Evolutionary conservation across 1,139 yeast species (phyloP), one percentile per base, ranked within the genome.

Genomic region (Hemisphaericaspora xylanilytica): DNA sequence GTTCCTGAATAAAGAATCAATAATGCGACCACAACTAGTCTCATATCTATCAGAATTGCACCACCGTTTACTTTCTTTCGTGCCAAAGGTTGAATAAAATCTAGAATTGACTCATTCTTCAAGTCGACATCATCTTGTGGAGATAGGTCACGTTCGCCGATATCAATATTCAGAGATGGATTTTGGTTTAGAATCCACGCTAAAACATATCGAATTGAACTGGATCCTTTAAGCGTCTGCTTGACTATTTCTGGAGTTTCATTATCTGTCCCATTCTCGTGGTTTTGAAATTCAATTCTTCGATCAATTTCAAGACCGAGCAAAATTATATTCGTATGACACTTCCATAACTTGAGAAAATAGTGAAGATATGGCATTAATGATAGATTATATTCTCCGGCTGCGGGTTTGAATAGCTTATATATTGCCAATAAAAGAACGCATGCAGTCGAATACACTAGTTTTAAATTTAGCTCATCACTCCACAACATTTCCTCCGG

Each of bases 221-320:
- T 68, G 0, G 83, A 65, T 1, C 90, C 90, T 45, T 81, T 70
- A 10, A 83, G 66, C 0, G 78, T 70, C 28, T 75, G 74, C 33
- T 77, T 65, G 3, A 80, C 68, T 9, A 70, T 46, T 13, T 63
- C 59, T 0, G 86, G 86, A 0, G 84, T 75, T 20, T 63, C 68
- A 27, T 56, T 46, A 8, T 32, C 38, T 7, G 42, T 33, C 44
- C 47, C 48, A 40, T 48, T 51, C 26, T 64, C 56, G 47, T 45
- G 62, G 52, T 55, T 74, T 56, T 58, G 65, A 50, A 70, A 69
- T 51, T 81, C 89, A 32, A 78, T 67, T 38, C 75, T 54, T 45
- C 88, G 63, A 54, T 83, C 90, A 35, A 81, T 75, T 48, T 80
- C 85, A 15, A 83, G 58, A 0, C 85, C 85, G 6, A 77, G 57